Conservation (phyloP, 1,139 yeast species). For the Yamadazyma membranifaciens region DNA sequence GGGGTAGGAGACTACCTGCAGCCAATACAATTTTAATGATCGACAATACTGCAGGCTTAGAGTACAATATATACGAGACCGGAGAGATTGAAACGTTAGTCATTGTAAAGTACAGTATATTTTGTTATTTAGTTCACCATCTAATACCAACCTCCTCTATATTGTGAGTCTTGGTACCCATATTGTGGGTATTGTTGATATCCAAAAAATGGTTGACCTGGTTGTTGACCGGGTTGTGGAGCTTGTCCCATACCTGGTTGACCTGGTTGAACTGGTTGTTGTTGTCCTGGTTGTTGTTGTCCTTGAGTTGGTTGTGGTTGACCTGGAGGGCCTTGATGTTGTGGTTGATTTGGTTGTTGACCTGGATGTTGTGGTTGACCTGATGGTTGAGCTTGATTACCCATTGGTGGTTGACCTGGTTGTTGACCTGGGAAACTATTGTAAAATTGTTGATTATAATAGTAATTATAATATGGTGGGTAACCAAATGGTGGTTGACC, state of each 20-base stretch:
- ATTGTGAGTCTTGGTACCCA: conserved; percentile 47
- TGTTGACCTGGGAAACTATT: conserved; percentile 10
- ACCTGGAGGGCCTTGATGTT: conserved; percentile 4
- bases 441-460: conserved; percentile 7
- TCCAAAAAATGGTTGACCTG: conserved; percentile 31
- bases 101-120: conserved; percentile 5
- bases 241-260: conserved; percentile 8
- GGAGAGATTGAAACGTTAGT: background rate
- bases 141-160: conserved; percentile 35
- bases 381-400: conserved; percentile 8
- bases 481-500: conserved; percentile 8
- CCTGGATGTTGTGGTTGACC: conserved; percentile 16
- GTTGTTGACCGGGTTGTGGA: conserved; percentile 20
- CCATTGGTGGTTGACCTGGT: conserved; percentile 8
- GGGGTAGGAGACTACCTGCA: too few species aligned
- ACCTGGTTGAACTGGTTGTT: conserved; percentile 23
- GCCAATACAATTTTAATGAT: too few species aligned
- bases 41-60: too few species aligned
- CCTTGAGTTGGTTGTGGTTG: conserved; percentile 7
- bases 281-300: conserved; percentile 13
- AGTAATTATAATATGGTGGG: conserved; percentile 7
- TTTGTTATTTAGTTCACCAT: background rate
- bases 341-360: conserved; percentile 3
- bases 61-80: too few species aligned
- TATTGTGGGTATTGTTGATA: conserved; percentile 54